phyloP scores from a whole-genome alignment of 306 rosid species.

The Parietaria judaica region DNA sequence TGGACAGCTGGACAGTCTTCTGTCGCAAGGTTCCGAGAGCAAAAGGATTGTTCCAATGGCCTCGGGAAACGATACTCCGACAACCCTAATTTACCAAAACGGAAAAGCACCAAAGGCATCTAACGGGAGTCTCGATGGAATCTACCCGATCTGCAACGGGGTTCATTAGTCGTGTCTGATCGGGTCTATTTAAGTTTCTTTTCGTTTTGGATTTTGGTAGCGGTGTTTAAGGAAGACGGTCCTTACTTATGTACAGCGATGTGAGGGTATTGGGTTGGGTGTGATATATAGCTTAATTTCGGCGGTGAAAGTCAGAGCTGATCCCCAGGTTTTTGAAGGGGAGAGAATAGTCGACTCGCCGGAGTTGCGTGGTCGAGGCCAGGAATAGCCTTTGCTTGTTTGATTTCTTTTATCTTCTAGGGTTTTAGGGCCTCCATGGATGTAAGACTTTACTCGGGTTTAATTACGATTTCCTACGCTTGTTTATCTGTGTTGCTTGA shows the following conservation, averaged over 20 bases:
- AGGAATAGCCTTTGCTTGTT: neutral
- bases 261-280: constrained; percentile 17
- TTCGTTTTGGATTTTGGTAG: neutral
- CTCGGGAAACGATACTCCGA: constrained; percentile 28
- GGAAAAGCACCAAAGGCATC: constrained; percentile 25
- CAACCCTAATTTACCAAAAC: constrained; percentile 31
- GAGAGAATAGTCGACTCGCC: neutral
- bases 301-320: neutral
- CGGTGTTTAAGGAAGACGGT: neutral
- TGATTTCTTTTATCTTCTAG: neutral
- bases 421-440: too few species aligned
- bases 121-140: constrained; percentile 31
- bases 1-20: constrained; percentile 44
- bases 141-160: constrained; percentile 43
- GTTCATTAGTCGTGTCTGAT: constrained; percentile 34
- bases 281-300: constrained; percentile 2
- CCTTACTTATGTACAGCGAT: constrained; percentile 9
- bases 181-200: neutral
- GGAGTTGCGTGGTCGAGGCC: constrained; percentile 1
- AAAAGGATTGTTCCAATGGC: constrained; percentile 25
- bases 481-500: too few species aligned
- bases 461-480: too few species aligned
- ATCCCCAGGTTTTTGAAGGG: constrained; percentile 11
- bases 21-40: constrained; percentile 35
- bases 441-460: too few species aligned